Evolutionary conservation across 2,329 filamentous ascomycete genomes (phyloP).

Genomic region (Calonectria naviculata): DNA sequence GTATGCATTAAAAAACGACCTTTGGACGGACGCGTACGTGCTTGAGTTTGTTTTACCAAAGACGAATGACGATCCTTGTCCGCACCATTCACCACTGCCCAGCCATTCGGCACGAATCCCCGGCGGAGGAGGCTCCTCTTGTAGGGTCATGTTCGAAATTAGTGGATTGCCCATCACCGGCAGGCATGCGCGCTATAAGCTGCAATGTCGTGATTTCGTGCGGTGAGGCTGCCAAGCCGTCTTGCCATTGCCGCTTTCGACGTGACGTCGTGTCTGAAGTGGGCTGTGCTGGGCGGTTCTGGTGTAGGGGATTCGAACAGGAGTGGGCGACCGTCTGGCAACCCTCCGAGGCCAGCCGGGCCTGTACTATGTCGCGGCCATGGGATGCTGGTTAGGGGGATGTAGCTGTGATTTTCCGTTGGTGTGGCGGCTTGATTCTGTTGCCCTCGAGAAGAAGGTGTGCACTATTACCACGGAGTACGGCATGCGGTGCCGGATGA

Average conservation of each 20-base stretch:
- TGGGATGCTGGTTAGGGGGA: background rate
- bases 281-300: background rate
- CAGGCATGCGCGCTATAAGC: background rate
- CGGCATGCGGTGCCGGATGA: background rate
- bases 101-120: background rate
- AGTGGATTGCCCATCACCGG: background rate
- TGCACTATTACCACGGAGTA: background rate
- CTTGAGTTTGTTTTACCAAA: background rate
- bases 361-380: background rate
- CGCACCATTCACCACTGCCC: background rate
- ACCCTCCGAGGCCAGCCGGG: background rate
- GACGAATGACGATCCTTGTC: background rate
- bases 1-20: background rate
- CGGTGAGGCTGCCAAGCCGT: background rate
- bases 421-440: background rate
- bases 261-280: background rate
- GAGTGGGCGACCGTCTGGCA: background rate
- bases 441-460: background rate
- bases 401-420: background rate
- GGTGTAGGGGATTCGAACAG: background rate
- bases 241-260: background rate
- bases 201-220: background rate
- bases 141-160: background rate
- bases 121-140: background rate
- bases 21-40: background rate